Conservation (phyloP, 2,329 filamentous ascomycete genomes). For the Colletotrichum incanum region DNA sequence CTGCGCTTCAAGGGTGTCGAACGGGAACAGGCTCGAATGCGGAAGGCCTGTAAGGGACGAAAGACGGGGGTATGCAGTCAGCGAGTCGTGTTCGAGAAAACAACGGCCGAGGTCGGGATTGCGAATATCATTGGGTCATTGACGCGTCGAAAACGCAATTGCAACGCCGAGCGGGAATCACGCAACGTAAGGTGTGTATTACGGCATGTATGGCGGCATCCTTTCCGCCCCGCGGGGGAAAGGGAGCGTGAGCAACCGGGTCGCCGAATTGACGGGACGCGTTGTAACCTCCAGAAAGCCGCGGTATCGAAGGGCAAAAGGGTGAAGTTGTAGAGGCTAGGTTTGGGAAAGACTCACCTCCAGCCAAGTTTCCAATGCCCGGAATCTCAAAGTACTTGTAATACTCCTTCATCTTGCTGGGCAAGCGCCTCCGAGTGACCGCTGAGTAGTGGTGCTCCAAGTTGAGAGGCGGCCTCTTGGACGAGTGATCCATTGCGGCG, state of each 20-base stretch:
- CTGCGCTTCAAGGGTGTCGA: conserved; percentile 89
- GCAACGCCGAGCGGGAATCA: conserved; percentile 19
- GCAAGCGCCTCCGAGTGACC: conserved; percentile 74
- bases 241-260: neutral
- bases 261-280: neutral
- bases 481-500: conserved; percentile 21
- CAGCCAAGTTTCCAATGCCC: conserved; percentile 74
- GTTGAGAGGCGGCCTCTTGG: conserved; percentile 71
- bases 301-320: neutral
- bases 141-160: neutral
- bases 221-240: neutral
- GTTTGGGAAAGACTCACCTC: conserved; percentile 61
- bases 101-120: conserved; percentile 5
- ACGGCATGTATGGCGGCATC: conserved; percentile 40
- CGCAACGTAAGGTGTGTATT: conserved; percentile 37
- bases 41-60: conserved; percentile 77
- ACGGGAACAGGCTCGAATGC: conserved; percentile 87
- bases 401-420: conserved; percentile 82
- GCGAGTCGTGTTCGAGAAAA: neutral
- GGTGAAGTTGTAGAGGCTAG: neutral
- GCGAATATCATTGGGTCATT: conserved; percentile 7
- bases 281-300: neutral
- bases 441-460: conserved; percentile 85
- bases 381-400: conserved; percentile 86
- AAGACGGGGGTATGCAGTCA: conserved; percentile 1